Evolutionary conservation across 805 yeast genomes (phyloP), one percentile per base, ranked within the genome.

Genomic region (Alloascoidea africana): DNA sequence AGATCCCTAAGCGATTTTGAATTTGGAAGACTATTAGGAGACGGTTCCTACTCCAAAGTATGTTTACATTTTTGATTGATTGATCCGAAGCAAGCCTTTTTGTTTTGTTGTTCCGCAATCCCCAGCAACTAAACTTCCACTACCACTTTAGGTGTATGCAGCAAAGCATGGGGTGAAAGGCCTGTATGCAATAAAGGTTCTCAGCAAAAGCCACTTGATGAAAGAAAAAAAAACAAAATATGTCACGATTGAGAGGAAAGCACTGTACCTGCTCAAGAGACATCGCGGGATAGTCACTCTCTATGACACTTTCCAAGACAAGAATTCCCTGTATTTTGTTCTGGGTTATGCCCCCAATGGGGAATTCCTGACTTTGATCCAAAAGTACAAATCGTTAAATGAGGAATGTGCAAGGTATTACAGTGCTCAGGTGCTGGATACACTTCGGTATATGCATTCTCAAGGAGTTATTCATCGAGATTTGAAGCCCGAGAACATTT

Each of bases 181-280:
- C 11, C 17, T 14, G n/a, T 82, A 76, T 52, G 94, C 94, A 1
- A 77, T 82, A 6, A 82, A 82, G 52, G 70, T 81, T 3, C 58
- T 82, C 39, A 85, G 77, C 52, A 82, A 82, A 52, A 66, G 79
- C 40, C 89, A 82, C 50, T 73, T 82, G 36, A 80, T 82, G 39
- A 75, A 72, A 45, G 93, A 82, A 50, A 82, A 81, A 54, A 82
- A 82, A 50, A 91, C 81, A 19, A 81, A 82, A 51, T 82, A 82
- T 52, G 93, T 82, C 36, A 81, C 79, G 51, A 78, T 82, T 39
- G 94, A 82, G 50, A 82, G 82, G 49, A 78, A 77, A 50, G 81
- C 94, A 0, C 62, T 82, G 46, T 81, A 81, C 50, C 60, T 86
- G 41, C 61, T 82, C 41, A 76, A 74, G 36, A 56, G 15, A 16